Evolutionary conservation across 805 yeast genomes (phyloP), one percentile per base, ranked within the genome.

Genomic region (Cyberlindnera saturnus): DNA sequence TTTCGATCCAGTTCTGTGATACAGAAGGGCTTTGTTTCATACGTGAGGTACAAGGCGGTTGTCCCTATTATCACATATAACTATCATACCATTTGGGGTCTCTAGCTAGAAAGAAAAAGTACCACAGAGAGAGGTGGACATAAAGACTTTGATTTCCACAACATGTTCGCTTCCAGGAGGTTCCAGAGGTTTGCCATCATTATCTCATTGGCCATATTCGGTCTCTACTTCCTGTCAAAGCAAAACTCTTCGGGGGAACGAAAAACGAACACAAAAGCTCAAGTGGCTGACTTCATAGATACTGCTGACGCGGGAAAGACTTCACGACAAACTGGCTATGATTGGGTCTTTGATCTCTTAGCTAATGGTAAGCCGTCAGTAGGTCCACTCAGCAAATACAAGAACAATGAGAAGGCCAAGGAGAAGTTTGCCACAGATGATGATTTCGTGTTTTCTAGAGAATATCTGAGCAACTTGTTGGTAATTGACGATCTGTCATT

Each of bases 381-480:
- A 2, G 64, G 59, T 1, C 69, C 73, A n/a, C 55, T 78, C 30
- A 70, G 64, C 31, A 62, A 55, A n/a, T 77, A 75, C 50, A 61
- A 62, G 34, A 51, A 59, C 4, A 70, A 62, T 13, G 55, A 54
- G 30, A 66, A 64, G 48, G 82, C 79, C 3, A 57, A 55, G 43
- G 75, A 76, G 53, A 57, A 62, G 41, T 72, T 72, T 47, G 61
- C 69, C 4, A 51, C 60, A 14, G 71, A 69, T 45, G 57, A 55
- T 4, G 69, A 64, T 39, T 69, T 73, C 47, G 50, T 70, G 10
- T 75, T 74, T 53, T 64, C 71, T 31, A 69, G 70, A 47, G 67
- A 66, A 16, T 77, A 77, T 49, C 37, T 77, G 67, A 50, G 66
- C 39, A 62, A 61, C 45, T 58, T 77, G 9, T 58, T 77, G 35